Evolutionary conservation across 306 rosid species (phyloP), one percentile per base, ranked within the genome.

Genomic region (Pyrus communis): DNA sequence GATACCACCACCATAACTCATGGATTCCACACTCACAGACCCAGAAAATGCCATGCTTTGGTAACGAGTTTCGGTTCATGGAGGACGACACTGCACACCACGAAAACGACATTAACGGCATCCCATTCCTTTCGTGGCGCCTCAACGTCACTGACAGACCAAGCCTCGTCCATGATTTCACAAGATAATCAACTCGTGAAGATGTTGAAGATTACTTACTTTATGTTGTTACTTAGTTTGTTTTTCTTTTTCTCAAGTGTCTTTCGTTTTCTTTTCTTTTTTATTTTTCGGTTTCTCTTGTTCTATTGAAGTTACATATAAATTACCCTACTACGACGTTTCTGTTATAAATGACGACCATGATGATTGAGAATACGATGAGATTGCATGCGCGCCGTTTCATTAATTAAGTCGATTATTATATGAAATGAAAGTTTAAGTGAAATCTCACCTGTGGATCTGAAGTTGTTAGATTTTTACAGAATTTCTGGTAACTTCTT

Each of bases 121-220:
- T 92, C 79, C 88, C 97, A 1, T 92, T 89, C 75, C 96, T 92
- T 27, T 89, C 99, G 1, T 96, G 99, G 99, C 86, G 97, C 14
- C 90, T 96, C 84, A 92, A 92, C 79, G 93, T 96, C 46, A 77
- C 98, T 1, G 99, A 96, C 78, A 85, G 97, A 79, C 92, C 97
- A 0, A 81, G 89, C 86, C 86, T 95, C n/a, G 93, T 92, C 70
- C 99, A 92, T 23, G 96, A 92, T 87, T 92, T 88, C 71, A 92
- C 98, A 2, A 82, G 96, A 94, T 94, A 84, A 90, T 67, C 19
- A 66, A 61, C 69, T 30, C 35, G 7, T 31, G 70, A 35, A 35
- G 70, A 66, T 33, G 28, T 23, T 66, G 49, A 66, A 18, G 28
- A 33, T 28, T 28, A 65, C 21, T 28, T 17, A 31, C 33, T 25